Percentiles rank a stretch among this genome's conserved stretches.
These are phyloP conservation scores for Cladosporium oxysporum DNA, from an alignment of 2,329 filamentous ascomycete species.

Conservation along the genomic window DNA sequence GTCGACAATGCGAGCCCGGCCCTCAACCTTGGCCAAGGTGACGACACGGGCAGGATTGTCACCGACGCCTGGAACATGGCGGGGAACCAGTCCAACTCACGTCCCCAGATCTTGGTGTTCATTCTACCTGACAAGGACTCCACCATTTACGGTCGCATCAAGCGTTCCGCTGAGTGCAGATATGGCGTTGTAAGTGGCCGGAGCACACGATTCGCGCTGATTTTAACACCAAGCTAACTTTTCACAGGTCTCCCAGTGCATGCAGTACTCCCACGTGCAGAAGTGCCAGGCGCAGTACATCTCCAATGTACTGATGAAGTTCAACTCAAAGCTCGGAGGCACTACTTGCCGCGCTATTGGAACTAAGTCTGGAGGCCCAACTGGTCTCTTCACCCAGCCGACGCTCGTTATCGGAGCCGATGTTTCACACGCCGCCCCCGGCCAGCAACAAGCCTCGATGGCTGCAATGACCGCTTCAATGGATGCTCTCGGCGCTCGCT, in stretches of 20 bases:
- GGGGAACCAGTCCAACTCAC: conserved; percentile 54
- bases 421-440: conserved; percentile 80
- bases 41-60: conserved; percentile 35
- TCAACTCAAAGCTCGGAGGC: conserved; percentile 93
- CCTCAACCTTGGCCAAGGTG: conserved; percentile 39
- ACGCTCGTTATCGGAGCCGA: conserved; percentile 91
- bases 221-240: background rate
- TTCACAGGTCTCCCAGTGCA: conserved; percentile 57
- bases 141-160: conserved; percentile 77
- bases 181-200: conserved; percentile 60
- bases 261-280: conserved; percentile 69
- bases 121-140: conserved; percentile 72
- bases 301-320: conserved; percentile 93
- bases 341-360: conserved; percentile 61
- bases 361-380: conserved; percentile 35
- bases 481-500: conserved; percentile 71
- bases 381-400: conserved; percentile 45
- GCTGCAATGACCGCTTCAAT: conserved; percentile 83
- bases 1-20: conserved; percentile 52
- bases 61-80: conserved; percentile 55
- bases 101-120: conserved; percentile 78
- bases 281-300: conserved; percentile 79
- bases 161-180: conserved; percentile 84
- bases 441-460: conserved; percentile 67
- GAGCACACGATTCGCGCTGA: background rate